Evolutionary conservation across 1,284 basidiomycete species (phyloP), one percentile per base, ranked within the genome.

Genomic region (Microbotryomycetes sp.): DNA sequence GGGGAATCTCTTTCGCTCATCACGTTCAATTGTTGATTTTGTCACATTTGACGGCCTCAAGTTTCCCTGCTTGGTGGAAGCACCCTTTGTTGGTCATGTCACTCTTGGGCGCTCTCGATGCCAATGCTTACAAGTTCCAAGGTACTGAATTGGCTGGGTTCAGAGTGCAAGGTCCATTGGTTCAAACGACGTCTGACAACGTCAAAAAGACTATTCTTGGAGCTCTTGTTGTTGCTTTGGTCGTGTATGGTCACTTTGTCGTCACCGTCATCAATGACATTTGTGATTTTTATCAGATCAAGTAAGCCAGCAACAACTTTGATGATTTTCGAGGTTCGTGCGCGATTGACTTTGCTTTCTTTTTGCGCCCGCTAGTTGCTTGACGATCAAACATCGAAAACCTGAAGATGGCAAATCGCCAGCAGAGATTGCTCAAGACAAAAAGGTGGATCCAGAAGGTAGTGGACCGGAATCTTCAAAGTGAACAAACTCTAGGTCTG

Each of bases 21-120:
- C 78, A 81, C 55, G 93, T 97, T 49, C 90, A 91, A 42, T 80
- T 88, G 68, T 88, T 97, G 78, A 97, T 97, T 74, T 79, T 97
- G 36, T 90, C 92, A 0, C 94, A 98, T 76, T 85, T 97, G 47
- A 93, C 92, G 55, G 85, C 84, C 67, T 81, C 82, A 46, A 79
- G 84, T 6, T 96, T 97, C 80, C 93, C 93, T 0, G 53, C 65
- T 1, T 53, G 45, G 9, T 65, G 59, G 61, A 65, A 69, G 84
- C 90, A 96, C 76, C 82, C 83, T 69, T 83, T 92, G 74, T 92
- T 92, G 84, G 75, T 92, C 9, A 89, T 87, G 84, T 88, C 84
- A 65, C 75, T 85, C 5, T 73, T 92, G 15, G 86, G 86, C 4
- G 87, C 87, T 0, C 59, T 91, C 28, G 94, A 98, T 74, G 92